Conservation (phyloP, 441 rosid species). For the Kokia cookei region DNA sequence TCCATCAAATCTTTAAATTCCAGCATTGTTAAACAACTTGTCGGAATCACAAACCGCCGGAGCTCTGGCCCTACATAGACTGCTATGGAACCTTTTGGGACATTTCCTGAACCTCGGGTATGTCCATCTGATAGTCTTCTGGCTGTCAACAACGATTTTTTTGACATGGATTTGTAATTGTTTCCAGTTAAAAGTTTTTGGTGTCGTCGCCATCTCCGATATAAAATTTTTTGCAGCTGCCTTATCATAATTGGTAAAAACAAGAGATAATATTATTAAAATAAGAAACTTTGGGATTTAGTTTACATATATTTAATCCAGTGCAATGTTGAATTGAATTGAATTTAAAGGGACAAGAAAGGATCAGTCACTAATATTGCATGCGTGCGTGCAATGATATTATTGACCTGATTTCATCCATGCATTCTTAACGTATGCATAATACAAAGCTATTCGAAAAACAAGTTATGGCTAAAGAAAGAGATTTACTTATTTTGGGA, state of each 20-base stretch:
- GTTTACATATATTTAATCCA: too few relatives aligned
- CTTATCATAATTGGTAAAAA: not conserved
- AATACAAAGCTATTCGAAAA: too few relatives aligned
- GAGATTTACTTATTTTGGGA: not conserved
- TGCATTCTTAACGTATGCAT: too few relatives aligned
- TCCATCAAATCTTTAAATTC: constrained; percentile 65
- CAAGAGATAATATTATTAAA: not conserved
- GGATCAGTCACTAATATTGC: too few relatives aligned
- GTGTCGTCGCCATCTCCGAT: not conserved
- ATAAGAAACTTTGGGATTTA: too few relatives aligned
- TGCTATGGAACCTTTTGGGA: constrained; percentile 52
- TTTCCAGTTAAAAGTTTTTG: not conserved
- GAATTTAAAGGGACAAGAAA: too few relatives aligned
- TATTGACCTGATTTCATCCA: too few relatives aligned
- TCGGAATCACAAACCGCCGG: constrained; percentile 61
- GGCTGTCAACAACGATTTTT: constrained; percentile 10
- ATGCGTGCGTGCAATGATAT: too few relatives aligned
- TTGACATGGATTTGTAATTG: not conserved
- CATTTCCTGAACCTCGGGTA: not conserved
- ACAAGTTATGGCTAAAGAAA: not conserved
- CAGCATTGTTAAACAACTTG: constrained; percentile 37
- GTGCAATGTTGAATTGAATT: too few relatives aligned
- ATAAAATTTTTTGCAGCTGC: not conserved
- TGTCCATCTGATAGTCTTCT: constrained; percentile 28
- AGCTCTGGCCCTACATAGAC: constrained; percentile 49